Conservation (phyloP, 2,329 filamentous ascomycete genomes). For the Colletotrichum destructivum region DNA sequence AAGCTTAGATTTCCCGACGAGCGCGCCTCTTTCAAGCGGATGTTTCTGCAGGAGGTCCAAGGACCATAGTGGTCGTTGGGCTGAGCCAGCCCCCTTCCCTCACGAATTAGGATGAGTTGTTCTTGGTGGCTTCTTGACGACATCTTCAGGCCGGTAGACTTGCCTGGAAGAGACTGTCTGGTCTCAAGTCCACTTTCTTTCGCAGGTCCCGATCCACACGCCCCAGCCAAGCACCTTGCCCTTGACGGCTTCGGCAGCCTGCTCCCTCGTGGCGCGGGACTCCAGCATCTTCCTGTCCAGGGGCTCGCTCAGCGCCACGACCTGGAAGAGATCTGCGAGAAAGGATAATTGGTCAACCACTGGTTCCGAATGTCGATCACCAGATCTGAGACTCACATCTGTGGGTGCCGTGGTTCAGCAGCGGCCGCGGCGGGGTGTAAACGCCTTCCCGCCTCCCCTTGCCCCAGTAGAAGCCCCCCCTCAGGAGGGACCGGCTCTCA, state of each 20-base stretch:
- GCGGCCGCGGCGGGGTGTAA: constrained; percentile 62
- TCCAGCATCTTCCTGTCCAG: constrained; percentile 56
- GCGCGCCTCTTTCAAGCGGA: too few relatives aligned
- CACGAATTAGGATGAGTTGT: too few relatives aligned
- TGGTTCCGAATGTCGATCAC: neutral
- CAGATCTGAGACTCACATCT: constrained; percentile 55
- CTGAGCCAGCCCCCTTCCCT: too few relatives aligned
- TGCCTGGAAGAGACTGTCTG: neutral
- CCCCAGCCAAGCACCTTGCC: constrained; percentile 67
- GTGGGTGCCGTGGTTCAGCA: constrained; percentile 66
- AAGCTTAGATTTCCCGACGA: too few relatives aligned
- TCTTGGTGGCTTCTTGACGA: too few relatives aligned
- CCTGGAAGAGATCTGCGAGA: constrained; percentile 61
- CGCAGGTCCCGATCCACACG: constrained; percentile 61
- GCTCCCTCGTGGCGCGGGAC: constrained; percentile 57
- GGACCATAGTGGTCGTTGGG: too few relatives aligned
- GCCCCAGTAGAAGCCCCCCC: constrained; percentile 64
- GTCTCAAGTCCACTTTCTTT: constrained; percentile 54
- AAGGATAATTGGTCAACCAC: neutral
- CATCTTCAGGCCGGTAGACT: too few relatives aligned
- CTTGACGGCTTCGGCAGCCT: constrained; percentile 59
- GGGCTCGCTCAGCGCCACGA: constrained; percentile 62
- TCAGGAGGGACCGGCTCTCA: constrained; percentile 49
- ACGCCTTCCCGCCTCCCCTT: constrained; percentile 56
- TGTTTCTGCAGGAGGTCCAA: too few relatives aligned